These are phyloP conservation scores for Saururus chinensis DNA, from an alignment of 164 flowering plant species.

Conservation along the genomic window DNA sequence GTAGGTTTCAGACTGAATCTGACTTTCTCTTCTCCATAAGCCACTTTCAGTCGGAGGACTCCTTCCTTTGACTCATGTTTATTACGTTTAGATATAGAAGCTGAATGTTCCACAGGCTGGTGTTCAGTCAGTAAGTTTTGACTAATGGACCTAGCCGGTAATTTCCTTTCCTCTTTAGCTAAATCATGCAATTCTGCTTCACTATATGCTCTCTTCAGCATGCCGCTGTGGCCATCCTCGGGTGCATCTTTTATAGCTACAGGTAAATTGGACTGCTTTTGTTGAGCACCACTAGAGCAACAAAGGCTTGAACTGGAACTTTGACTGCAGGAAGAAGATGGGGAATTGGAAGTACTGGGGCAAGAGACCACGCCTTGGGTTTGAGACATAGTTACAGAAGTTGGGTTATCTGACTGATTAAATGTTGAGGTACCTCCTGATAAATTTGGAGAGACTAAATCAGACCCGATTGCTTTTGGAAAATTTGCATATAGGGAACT, in stretches of 20 bases:
- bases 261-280: constrained; percentile 12
- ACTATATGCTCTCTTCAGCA: constrained; percentile 37
- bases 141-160: constrained; percentile 43
- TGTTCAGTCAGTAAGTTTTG: constrained; percentile 29
- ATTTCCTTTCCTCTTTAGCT: constrained; percentile 26
- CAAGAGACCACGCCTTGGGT: constrained; percentile 14
- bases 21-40: constrained; percentile 53
- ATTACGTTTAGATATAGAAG: constrained; percentile 19
- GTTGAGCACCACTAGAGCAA: constrained; percentile 33
- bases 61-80: constrained; percentile 14
- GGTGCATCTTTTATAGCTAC: constrained; percentile 17
- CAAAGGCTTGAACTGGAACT: constrained; percentile 51
- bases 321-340: constrained; percentile 59
- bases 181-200: constrained; percentile 35
- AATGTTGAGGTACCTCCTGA: constrained; percentile 26
- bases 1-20: constrained; percentile 51
- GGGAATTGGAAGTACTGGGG: constrained; percentile 30
- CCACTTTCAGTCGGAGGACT: constrained; percentile 45
- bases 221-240: constrained; percentile 20
- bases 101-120: constrained; percentile 18
- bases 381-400: constrained; percentile 9
- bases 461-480: constrained; percentile 27
- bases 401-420: constrained; percentile 14
- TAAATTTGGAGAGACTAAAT: constrained; percentile 37
- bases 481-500: constrained; percentile 58